Conservation (phyloP, 2,329 filamentous ascomycete species). For the Pseudopyrenochaeta lycopersici region DNA sequence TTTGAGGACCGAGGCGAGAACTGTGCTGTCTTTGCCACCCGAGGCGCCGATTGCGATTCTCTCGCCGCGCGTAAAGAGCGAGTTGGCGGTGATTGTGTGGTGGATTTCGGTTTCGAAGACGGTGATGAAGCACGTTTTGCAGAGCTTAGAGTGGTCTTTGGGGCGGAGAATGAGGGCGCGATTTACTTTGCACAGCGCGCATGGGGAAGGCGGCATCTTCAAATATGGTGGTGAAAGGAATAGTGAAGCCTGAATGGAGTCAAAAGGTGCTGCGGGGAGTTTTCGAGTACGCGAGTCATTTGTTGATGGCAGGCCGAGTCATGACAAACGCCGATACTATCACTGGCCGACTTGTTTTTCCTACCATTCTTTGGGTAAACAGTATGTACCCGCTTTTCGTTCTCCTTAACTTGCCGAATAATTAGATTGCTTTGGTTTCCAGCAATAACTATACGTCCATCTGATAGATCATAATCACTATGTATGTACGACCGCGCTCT, state of each 20-base stretch:
- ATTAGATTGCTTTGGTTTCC: no score
- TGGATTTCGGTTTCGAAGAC: conserved; percentile 95
- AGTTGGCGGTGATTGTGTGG: conserved; percentile 83
- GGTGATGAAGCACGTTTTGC: conserved; percentile 84
- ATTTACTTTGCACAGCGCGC: conserved; percentile 77
- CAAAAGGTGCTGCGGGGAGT: background rate
- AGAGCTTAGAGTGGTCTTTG: conserved; percentile 94
- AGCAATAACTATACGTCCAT: no score
- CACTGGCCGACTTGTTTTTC: no score
- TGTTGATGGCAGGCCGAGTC: background rate
- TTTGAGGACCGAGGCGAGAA: conserved; percentile 92
- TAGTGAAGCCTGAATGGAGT: background rate
- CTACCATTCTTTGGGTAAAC: no score
- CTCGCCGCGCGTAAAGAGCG: conserved; percentile 85
- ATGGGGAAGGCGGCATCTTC: conserved; percentile 78
- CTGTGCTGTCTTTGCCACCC: conserved; percentile 96
- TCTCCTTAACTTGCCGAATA: no score
- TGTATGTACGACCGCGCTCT: background rate
- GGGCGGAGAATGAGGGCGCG: conserved; percentile 91
- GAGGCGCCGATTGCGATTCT: conserved; percentile 93
- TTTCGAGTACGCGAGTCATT: conserved; percentile 10
- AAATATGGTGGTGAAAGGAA: conserved; percentile 3
- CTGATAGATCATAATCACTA: no score
- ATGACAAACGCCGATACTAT: background rate
- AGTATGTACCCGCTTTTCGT: no score